Conservation (phyloP, 1,284 basidiomycete genomes). For the Volvariella surrecta region DNA sequence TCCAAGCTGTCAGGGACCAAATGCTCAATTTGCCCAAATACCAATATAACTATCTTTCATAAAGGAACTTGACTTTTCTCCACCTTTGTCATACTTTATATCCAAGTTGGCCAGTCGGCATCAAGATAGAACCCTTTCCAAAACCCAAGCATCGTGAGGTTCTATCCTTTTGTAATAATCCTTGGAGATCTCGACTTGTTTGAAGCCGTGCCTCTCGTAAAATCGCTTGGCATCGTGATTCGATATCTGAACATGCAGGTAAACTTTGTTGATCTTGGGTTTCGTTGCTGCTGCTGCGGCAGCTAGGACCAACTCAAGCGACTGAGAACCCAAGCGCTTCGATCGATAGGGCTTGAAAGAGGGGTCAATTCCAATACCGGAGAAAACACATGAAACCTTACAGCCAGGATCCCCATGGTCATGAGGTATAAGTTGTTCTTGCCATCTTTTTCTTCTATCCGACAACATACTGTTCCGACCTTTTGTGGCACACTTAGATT, state of each 20-base stretch:
- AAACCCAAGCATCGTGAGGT: slow-evolving; percentile 73
- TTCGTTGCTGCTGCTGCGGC: slow-evolving; percentile 49
- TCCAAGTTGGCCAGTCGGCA: background rate
- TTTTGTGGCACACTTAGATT: slow-evolving; percentile 9
- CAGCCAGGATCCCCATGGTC: slow-evolving; percentile 79
- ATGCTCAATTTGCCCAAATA: too few relatives aligned
- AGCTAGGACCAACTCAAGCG: slow-evolving; percentile 52
- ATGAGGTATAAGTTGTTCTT: slow-evolving; percentile 63
- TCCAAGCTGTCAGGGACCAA: too few relatives aligned
- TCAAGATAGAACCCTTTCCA: slow-evolving; percentile 42
- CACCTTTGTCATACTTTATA: too few relatives aligned
- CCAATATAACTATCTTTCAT: too few relatives aligned
- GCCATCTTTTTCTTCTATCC: slow-evolving; percentile 57
- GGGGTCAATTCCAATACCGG: slow-evolving; percentile 9
- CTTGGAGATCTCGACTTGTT: slow-evolving; percentile 49
- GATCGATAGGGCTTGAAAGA: slow-evolving; percentile 65
- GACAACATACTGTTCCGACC: slow-evolving; percentile 76
- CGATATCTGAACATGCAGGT: slow-evolving; percentile 72
- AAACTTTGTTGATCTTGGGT: slow-evolving; percentile 58
- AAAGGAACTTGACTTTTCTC: too few relatives aligned
- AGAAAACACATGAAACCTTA: slow-evolving; percentile 30
- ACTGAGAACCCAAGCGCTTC: slow-evolving; percentile 59
- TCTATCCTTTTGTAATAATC: slow-evolving; percentile 79
- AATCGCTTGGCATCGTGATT: slow-evolving; percentile 66
- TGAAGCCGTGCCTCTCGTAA: slow-evolving; percentile 74